These are phyloP conservation scores for Dipodascus geniculatus DNA, from an alignment of 805 yeast genomes.

Conservation along the genomic window DNA sequence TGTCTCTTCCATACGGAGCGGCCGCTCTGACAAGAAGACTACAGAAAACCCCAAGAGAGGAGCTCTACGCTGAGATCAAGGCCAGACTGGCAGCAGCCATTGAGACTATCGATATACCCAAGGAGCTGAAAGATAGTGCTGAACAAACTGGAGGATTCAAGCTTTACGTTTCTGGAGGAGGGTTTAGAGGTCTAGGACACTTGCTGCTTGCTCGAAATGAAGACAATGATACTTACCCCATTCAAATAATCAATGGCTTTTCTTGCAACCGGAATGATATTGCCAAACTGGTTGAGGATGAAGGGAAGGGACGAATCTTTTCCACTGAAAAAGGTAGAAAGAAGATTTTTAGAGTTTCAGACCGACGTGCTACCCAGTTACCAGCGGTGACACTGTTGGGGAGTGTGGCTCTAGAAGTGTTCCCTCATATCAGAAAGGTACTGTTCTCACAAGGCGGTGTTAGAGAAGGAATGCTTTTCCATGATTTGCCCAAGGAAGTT, in stretches of 20 bases:
- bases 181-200: slow-evolving; percentile 60
- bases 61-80: slow-evolving; percentile 41
- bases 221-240: slow-evolving; percentile 46
- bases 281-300: slow-evolving; percentile 28
- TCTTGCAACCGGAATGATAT: slow-evolving; percentile 43
- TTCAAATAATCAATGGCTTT: slow-evolving; percentile 60
- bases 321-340: slow-evolving; percentile 17
- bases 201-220: slow-evolving; percentile 34
- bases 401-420: slow-evolving; percentile 48
- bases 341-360: slow-evolving; percentile 52
- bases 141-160: slow-evolving; percentile 46
- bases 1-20: slow-evolving; percentile 63
- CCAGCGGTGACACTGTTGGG: slow-evolving; percentile 59
- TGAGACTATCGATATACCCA: slow-evolving; percentile 40
- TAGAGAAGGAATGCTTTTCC: slow-evolving; percentile 62
- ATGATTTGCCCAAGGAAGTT: slow-evolving; percentile 44
- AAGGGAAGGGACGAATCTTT: slow-evolving; percentile 7
- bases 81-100: slow-evolving; percentile 40
- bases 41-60: slow-evolving; percentile 37
- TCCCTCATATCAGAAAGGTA: slow-evolving; percentile 49
- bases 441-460: slow-evolving; percentile 71
- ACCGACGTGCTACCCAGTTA: slow-evolving; percentile 50
- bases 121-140: slow-evolving; percentile 38
- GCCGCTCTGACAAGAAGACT: slow-evolving; percentile 51
- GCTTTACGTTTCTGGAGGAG: slow-evolving; percentile 63